Evolutionary conservation across 805 yeast genomes (phyloP), one percentile per base, ranked within the genome.

Genomic region (Saccharomycopsis selenospora): DNA sequence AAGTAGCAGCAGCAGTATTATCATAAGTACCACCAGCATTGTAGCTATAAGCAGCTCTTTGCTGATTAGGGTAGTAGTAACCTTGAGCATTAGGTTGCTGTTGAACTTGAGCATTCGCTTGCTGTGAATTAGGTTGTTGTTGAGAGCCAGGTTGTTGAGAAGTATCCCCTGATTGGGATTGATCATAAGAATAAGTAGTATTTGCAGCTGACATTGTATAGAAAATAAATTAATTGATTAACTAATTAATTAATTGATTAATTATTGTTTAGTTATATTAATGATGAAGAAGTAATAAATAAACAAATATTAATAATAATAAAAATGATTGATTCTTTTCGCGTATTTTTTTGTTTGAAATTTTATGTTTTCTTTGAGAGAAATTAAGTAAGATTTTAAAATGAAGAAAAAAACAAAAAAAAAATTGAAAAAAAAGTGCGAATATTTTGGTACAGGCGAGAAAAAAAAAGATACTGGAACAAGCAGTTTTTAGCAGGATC

Each of bases 391-490:
- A n/a, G n/a, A n/a, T n/a, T n/a, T n/a, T n/a, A n/a, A n/a, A n/a
- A n/a, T n/a, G n/a, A n/a, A n/a, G n/a, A n/a, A n/a, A n/a, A n/a
- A n/a, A n/a, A n/a, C n/a, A n/a, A n/a, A n/a, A n/a, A n/a, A n/a
- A n/a, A n/a, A n/a, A n/a, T n/a, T n/a, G n/a, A n/a, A n/a, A n/a
- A n/a, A n/a, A 33, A 17, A 33, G 38, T 33, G 38, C 38, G 38
- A 33, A 33, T 33, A 33, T 33, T 33, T 33, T 33, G 38, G 38
- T 33, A 33, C 38, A 14, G 18, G 38, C n/a, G n/a, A n/a, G n/a
- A n/a, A 20, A 33, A 33, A 33, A 33, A 33, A 17, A 33, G 17
- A 33, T 14, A 7, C 38, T 20, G 10, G 38, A 33, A 10, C 20
- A 33, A 33, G 38, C 38, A 33, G 38, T 33, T 4, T 33, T 20